Base-by-base conservation (phyloP, 495 filamentous ascomycete species). In the Hypoxylon fragiforme region DNA sequence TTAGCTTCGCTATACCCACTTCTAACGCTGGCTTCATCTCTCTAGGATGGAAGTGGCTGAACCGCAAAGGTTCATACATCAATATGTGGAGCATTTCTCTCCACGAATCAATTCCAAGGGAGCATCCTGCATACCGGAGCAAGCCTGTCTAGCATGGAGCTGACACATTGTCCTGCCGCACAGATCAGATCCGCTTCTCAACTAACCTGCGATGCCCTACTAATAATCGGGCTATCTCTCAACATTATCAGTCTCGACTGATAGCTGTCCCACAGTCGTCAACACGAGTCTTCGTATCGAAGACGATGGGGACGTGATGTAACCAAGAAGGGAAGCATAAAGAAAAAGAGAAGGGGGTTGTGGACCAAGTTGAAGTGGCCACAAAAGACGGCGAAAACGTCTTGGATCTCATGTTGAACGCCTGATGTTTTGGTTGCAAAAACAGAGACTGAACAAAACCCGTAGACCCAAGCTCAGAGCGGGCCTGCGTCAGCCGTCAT, bases 401-500 rank as follows among this genome's bases (percentile, higher is more conserved):
- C 78, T 87, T 86, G 83, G 83, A 81, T 83, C 82, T 82, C 70
- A 73, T 83, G 85, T 88, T 88, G 85, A 87, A 87, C 79, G 81
- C 79, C 76, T 74, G 68, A 79, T 84, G 85, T 87, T 87, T 87
- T 86, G 83, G 84, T 88, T 86, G 83, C 74, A 87, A 88, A 88
- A 87, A 87, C 83, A 83, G 74, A 79, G 77, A 85, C 77, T 77
- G 76, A 77, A 73, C 76, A 81, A 65, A 75, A 69, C 62, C 69
- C 67, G n/a, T 67, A 66, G 67, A 73, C 73, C 73, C 70, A 75
- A 70, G 70, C 69, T 73, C 54, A 21, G 62, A 68, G 67, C 61
- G 66, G 57, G 62, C 48, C 64, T 65, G 54, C 62, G 62, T 62
- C 62, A 46, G 64, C 70, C 69, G 63, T 68, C 55, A 77, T 77